Conservation (phyloP, 2,329 filamentous ascomycete genomes). For the Parasarocladium wereldwijsianum region DNA sequence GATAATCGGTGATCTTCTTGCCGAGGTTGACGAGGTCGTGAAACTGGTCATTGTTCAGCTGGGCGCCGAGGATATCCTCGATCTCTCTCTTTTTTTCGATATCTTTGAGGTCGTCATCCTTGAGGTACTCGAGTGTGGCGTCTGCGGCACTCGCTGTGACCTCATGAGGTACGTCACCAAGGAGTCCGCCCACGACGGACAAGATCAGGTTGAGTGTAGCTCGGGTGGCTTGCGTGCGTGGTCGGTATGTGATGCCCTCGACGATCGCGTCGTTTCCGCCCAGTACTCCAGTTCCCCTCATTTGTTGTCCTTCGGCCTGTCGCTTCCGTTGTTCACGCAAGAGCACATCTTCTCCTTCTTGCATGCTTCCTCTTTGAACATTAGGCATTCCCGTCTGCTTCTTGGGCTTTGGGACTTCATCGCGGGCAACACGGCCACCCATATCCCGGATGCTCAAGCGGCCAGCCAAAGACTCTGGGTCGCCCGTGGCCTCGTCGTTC, state of each 20-base stretch:
- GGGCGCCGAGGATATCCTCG: slow-evolving; percentile 78
- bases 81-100: slow-evolving; percentile 97
- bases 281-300: slow-evolving; percentile 61
- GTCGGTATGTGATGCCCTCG: slow-evolving; percentile 83
- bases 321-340: slow-evolving; percentile 75
- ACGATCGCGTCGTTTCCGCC: slow-evolving; percentile 76
- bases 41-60: slow-evolving; percentile 78
- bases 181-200: slow-evolving; percentile 72
- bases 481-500: slow-evolving; percentile 88
- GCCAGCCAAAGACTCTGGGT: slow-evolving; percentile 92
- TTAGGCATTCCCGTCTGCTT: slow-evolving; percentile 53
- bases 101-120: slow-evolving; percentile 92
- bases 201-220: slow-evolving; percentile 91
- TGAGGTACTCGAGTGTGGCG: slow-evolving; percentile 77
- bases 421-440: slow-evolving; percentile 71
- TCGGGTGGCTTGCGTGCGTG: slow-evolving; percentile 78
- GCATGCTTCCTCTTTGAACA: slow-evolving; percentile 59
- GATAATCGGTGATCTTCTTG: slow-evolving; percentile 98
- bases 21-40: slow-evolving; percentile 92
- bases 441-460: slow-evolving; percentile 89
- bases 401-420: slow-evolving; percentile 68
- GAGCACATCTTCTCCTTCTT: slow-evolving; percentile 72
- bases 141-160: slow-evolving; percentile 90
- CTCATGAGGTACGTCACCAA: slow-evolving; percentile 87
- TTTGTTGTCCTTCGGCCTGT: slow-evolving; percentile 56